Conservation (phyloP, 305 asterid species). For the Fraxinus ornus region DNA sequence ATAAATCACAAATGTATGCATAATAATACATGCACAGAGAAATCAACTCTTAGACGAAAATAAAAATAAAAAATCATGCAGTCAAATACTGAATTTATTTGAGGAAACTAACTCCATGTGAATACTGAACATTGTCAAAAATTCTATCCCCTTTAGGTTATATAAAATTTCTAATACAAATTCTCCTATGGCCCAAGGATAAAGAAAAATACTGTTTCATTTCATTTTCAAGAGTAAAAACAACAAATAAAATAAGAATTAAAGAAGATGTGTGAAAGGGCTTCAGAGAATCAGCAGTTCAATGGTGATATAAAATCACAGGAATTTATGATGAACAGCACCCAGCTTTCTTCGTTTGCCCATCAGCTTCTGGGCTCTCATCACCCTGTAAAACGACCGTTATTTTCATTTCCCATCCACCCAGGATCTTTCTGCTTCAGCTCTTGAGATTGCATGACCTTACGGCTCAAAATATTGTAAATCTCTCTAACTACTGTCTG, state of each 20-base stretch:
- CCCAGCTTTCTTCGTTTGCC: conserved; percentile 22
- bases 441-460: conserved; percentile 47
- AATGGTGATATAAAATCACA: not conserved
- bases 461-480: conserved; percentile 46
- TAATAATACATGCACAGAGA: not conserved
- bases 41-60: not conserved
- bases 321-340: conserved; percentile 35
- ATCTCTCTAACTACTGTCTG: conserved; percentile 52
- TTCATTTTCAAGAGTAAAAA: conserved; percentile 10
- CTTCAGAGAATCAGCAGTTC: conserved; percentile 5
- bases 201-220: not conserved
- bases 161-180: conserved; percentile 17
- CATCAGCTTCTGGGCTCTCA: conserved; percentile 20
- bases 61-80: not conserved
- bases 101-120: not conserved
- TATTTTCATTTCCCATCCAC: conserved; percentile 31
- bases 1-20: not conserved
- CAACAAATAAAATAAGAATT: conserved; percentile 6
- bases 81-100: not conserved
- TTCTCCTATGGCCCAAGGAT: conserved; percentile 13
- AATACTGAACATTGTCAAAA: not conserved
- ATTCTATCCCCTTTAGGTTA: not conserved
- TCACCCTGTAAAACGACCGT: conserved; percentile 34
- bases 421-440: conserved; percentile 24
- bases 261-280: conserved; percentile 8